Evolutionary conservation across 1,284 basidiomycete genomes (phyloP), one percentile per base, ranked within the genome.

Genomic region (Earliella scabrosa): DNA sequence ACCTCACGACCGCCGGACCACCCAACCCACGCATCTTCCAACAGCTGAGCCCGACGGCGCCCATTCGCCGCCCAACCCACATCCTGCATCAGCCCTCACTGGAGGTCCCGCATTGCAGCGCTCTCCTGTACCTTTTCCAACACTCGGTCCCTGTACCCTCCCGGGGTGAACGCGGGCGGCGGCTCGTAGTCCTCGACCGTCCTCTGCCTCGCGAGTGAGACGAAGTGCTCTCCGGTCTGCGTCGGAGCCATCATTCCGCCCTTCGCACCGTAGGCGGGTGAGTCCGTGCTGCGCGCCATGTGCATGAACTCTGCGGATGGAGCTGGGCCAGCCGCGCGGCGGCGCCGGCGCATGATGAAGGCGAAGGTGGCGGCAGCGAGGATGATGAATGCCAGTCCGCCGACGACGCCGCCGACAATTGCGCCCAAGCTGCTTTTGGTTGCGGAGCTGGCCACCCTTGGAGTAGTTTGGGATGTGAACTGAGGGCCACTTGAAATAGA

Each of bases 161-260:
- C 66, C 8, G 54, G 47, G 0, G 65, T 68, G 60, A 70, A 68
- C 27, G 66, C 32, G 4, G 68, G 68, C 8, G 64, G 67, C 4
- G 35, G 52, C 24, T 59, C 54, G 9, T 58, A 63, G 32, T 58
- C 49, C 44, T 61, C 60, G 34, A 55, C 29, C n/a, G 58, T 57
- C n/a, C 32, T 38, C 44, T 58, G 49, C 21, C 48, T 55, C 20
- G 50, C 46, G 20, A 58, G 36, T 32, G 54, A 47, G 45, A 52
- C n/a, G n/a, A 46, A 48, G 20, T 46, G 41, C 1, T 44, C 46
- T 16, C 36, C 44, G 26, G 44, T 32, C 18, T 36, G 53, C 27
- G 36, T 27, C 20, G 18, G 55, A 18, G 51, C 24, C 40, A 31
- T 51, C 21, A 6, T 6, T 10, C n/a, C 21, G 26, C 9, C 14